Base-by-base conservation (phyloP, 2,329 filamentous ascomycete genomes). In the Diplocarpon mali region DNA sequence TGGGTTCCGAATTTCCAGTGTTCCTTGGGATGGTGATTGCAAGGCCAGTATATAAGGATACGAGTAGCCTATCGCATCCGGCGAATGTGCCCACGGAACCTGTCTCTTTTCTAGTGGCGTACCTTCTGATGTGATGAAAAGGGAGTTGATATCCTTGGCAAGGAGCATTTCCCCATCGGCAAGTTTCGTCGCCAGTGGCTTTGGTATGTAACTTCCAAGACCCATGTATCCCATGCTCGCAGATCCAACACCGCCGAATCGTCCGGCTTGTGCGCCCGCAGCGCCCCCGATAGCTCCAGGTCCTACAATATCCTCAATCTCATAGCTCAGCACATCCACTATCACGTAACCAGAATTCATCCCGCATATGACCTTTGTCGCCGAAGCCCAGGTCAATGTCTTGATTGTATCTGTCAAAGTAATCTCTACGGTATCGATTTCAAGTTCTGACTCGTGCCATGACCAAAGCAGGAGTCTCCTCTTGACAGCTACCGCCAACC, bases 221-320 rank as follows among this genome's bases (percentile, higher is more conserved):
- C 90, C 90, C 76, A 96, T 94, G 60, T 96, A 96, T 36, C 89
- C 88, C 87, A 96, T 95, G 38, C 87, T 85, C 7, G 83, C 84
- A 44, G 81, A 84, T 48, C 83, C 84, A 50, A 90, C 81, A 2
- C 86, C 84, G 5, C 87, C 87, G 54, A 95, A 90, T 31, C 88
- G 76, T 1, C 70, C 69, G 1, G 71, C 69, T 46, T 60, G 62
- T 31, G 54, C 52, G 31, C 73, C 72, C 17, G 77, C 71, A 7
- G 73, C 71, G 17, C 81, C 81, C 10, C 79, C 81, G 45, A 84
- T 76, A 35, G 78, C 76, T 30, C 85, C 83, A 0, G 85, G 81
- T 11, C 84, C 87, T 45, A 83, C 76, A 48, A 98, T 83, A 44
- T 95, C 87, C 49, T 80, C 80, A 1, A 85, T 71, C 43, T 80